Percentiles rank a stretch among this genome's conserved stretches.
Evolutionary conservation across 1,284 basidiomycete genomes (phyloP).

Genomic region (Pulchroboletus neoregius): DNA sequence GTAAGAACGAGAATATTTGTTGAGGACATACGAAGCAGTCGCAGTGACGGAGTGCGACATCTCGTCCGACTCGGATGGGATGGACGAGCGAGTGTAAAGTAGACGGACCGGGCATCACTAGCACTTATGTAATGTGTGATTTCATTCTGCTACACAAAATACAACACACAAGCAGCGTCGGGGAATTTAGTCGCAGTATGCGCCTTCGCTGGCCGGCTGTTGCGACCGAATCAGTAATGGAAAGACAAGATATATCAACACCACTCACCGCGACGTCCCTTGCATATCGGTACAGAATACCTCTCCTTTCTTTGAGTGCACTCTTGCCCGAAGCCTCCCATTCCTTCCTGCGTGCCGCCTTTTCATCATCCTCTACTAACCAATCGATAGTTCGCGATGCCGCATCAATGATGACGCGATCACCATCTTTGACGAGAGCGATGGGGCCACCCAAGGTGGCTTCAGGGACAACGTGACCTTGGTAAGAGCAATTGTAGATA

Average conservation of each 20-base stretch:
- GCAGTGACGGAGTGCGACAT: slow-evolving; percentile 60
- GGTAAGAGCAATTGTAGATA: slow-evolving; percentile 14
- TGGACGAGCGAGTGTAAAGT: no score
- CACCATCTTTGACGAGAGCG: slow-evolving; percentile 90
- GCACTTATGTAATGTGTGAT: not conserved
- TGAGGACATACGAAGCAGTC: slow-evolving; percentile 49
- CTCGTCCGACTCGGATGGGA: no score
- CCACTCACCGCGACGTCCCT: slow-evolving; percentile 72
- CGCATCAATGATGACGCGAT: slow-evolving; percentile 80
- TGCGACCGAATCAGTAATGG: slow-evolving; percentile 13
- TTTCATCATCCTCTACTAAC: slow-evolving; percentile 78
- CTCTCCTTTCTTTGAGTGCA: slow-evolving; percentile 67
- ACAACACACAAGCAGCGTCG: not conserved
- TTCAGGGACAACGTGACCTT: slow-evolving; percentile 88
- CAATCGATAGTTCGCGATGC: slow-evolving; percentile 77
- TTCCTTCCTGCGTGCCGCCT: slow-evolving; percentile 61
- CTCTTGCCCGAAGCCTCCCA: slow-evolving; percentile 70
- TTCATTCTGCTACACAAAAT: slow-evolving; percentile 2
- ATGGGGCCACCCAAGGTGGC: slow-evolving; percentile 94
- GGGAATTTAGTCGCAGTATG: slow-evolving; percentile 61
- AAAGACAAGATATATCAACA: slow-evolving; percentile 1
- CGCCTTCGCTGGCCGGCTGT: slow-evolving; percentile 71
- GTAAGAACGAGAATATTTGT: slow-evolving; percentile 68
- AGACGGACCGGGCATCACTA: no score
- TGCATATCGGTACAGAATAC: slow-evolving; percentile 71